phyloP scores from a whole-genome alignment of 176 grass and related monocot genomes.

The Bromus sterilis region DNA sequence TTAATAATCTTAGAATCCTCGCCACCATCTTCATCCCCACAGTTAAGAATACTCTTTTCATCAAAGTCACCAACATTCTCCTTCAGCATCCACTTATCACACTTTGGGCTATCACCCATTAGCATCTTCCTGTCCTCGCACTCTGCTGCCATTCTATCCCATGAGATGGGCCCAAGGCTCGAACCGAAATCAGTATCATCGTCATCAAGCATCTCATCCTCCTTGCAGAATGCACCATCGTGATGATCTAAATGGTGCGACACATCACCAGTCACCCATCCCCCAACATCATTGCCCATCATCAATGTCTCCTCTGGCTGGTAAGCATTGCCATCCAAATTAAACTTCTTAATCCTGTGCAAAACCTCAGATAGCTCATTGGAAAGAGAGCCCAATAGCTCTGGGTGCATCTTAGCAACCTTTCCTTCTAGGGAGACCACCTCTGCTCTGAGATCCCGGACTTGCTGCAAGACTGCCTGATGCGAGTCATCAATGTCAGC shows the following conservation, averaged over 20 bases:
- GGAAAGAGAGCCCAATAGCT: conserved; percentile 46
- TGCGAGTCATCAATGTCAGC: conserved; percentile 47
- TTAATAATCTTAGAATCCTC: conserved; percentile 89
- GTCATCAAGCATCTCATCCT: conserved; percentile 89
- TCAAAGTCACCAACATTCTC: conserved; percentile 76
- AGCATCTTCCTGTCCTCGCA: conserved; percentile 77
- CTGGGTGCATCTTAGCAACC: conserved; percentile 65
- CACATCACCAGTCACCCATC: conserved; percentile 49
- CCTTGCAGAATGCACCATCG: conserved; percentile 61
- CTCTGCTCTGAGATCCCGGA: conserved; percentile 67
- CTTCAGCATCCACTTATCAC: conserved; percentile 95
- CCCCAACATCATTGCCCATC: conserved; percentile 39
- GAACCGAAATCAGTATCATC: conserved; percentile 90
- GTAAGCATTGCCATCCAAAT: conserved; percentile 43
- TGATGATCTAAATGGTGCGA: conserved; percentile 52
- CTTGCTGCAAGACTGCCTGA: conserved; percentile 63
- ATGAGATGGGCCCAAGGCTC: conserved; percentile 71
- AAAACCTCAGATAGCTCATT: conserved; percentile 71
- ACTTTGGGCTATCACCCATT: conserved; percentile 68
- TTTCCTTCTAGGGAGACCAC: conserved; percentile 55
- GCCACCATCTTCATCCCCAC: conserved; percentile 62
- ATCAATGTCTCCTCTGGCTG: conserved; percentile 61
- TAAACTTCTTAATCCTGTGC: conserved; percentile 68
- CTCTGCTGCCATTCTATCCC: conserved; percentile 78
- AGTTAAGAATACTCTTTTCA: conserved; percentile 89